Conservation (phyloP, 169 alveolate species). For the Plasmodium knowlesi region DNA sequence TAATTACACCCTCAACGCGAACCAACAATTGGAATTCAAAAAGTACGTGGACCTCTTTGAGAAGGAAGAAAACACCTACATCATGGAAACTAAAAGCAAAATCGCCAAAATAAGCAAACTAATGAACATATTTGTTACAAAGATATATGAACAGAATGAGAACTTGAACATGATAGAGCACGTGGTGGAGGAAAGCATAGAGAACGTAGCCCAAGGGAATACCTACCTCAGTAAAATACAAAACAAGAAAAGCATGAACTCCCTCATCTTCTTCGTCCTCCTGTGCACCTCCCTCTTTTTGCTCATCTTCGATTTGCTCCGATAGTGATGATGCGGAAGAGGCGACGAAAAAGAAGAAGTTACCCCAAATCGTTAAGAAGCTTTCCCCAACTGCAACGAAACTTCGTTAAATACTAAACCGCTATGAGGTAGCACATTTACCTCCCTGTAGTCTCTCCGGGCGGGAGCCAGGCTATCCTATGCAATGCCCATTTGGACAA, state of each 20-base stretch:
- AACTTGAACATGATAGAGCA: slow-evolving; percentile 62
- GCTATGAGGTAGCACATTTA: no score
- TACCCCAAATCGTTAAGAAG: background rate
- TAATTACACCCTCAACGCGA: background rate
- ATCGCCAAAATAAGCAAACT: slow-evolving; percentile 65
- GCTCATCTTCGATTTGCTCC: slow-evolving; percentile 45
- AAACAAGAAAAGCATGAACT: slow-evolving; percentile 57
- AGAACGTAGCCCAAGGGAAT: slow-evolving; percentile 67
- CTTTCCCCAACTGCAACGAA: background rate
- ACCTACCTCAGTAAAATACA: slow-evolving; percentile 44
- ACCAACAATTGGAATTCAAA: slow-evolving; percentile 55
- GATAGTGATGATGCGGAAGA: background rate
- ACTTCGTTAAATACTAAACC: background rate
- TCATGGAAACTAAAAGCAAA: slow-evolving; percentile 67
- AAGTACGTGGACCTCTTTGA: slow-evolving; percentile 64
- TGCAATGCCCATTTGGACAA: background rate
- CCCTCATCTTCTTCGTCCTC: slow-evolving; percentile 51
- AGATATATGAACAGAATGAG: slow-evolving; percentile 72
- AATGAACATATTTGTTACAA: slow-evolving; percentile 66
- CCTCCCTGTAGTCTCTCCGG: background rate
- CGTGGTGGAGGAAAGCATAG: slow-evolving; percentile 64
- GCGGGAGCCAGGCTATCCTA: background rate
- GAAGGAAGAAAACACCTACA: slow-evolving; percentile 69
- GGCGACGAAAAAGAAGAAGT: background rate
- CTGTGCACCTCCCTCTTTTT: slow-evolving; percentile 46